phyloP scores from a whole-genome alignment of 2,329 filamentous ascomycete genomes.

The Furcasterigmium furcatum region DNA sequence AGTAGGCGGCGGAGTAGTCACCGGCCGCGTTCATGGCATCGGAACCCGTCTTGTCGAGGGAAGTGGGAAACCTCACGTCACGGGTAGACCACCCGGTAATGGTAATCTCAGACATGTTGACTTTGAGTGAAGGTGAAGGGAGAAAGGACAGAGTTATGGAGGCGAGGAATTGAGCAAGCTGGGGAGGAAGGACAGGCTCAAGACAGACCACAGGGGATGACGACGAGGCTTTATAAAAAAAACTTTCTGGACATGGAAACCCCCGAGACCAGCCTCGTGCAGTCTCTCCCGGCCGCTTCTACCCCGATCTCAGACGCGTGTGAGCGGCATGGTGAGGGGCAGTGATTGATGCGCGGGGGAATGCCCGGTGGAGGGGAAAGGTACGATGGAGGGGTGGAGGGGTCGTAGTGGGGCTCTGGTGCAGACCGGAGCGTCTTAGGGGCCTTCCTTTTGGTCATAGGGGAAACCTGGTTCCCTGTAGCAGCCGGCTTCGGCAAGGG shows the following conservation, averaged over 20 bases:
- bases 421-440: constrained; percentile 4
- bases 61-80: constrained; percentile 83
- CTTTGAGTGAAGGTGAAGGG: background rate
- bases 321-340: background rate
- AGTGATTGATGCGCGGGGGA: constrained; percentile 1
- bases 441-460: too few species aligned
- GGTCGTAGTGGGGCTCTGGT: constrained; percentile 9
- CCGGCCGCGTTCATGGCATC: constrained; percentile 96
- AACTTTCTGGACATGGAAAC: constrained; percentile 1
- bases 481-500: constrained; percentile 6
- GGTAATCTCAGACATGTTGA: constrained; percentile 54
- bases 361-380: constrained; percentile 4
- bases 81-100: constrained; percentile 70
- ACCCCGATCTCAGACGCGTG: constrained; percentile 4
- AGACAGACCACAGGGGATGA: background rate
- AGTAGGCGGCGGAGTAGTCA: constrained; percentile 94
- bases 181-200: constrained; percentile 2
- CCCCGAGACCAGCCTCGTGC: constrained; percentile 4
- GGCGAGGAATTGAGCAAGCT: background rate
- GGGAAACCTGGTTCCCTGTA: too few species aligned
- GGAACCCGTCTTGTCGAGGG: constrained; percentile 90
- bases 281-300: too few species aligned
- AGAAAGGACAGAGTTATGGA: constrained; percentile 1
- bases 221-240: constrained; percentile 3
- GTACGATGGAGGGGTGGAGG: constrained; percentile 9